phyloP scores from a whole-genome alignment of 768 basidiomycete species.

The Tephrocybe sp. region DNA sequence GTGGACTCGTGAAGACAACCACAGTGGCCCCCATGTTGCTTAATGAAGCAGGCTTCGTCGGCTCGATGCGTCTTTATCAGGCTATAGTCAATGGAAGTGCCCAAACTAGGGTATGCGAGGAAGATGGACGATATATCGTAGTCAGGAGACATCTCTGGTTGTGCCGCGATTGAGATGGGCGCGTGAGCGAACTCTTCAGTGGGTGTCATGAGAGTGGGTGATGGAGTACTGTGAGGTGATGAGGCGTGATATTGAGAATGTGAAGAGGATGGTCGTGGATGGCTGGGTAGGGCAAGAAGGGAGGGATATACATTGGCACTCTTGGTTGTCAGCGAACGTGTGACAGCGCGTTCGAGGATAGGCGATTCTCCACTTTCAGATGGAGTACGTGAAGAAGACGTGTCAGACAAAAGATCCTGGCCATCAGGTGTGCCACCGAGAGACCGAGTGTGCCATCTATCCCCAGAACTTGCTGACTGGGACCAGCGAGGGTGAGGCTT shows the following conservation, averaged over 20 bases:
- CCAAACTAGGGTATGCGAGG: constrained; percentile 31
- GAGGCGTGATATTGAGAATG: constrained; percentile 26
- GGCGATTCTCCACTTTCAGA: constrained; percentile 27
- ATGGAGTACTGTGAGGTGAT: constrained; percentile 37
- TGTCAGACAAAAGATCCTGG: constrained; percentile 20
- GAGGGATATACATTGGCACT: constrained; percentile 19
- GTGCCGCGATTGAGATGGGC: constrained; percentile 26
- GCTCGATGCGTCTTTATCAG: constrained; percentile 15
- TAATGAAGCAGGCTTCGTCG: constrained; percentile 28
- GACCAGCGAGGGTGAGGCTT: constrained; percentile 71
- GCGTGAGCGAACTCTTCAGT: constrained; percentile 41
- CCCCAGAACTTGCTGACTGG: constrained; percentile 41
- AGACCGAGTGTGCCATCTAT: constrained; percentile 26
- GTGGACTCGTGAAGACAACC: constrained; percentile 56
- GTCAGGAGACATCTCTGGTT: constrained; percentile 30
- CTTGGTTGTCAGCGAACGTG: constrained; percentile 13
- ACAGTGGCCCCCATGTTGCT: constrained; percentile 41
- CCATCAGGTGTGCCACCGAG: constrained; percentile 18
- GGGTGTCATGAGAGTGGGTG: constrained; percentile 43
- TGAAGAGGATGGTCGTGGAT: constrained; percentile 24
- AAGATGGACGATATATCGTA: constrained; percentile 45
- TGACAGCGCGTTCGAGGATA: constrained; percentile 11
- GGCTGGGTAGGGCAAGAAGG: constrained; percentile 20
- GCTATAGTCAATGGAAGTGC: constrained; percentile 24
- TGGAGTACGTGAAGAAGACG: constrained; percentile 28